These are phyloP conservation scores for Hypoxylon sp. DNA, from an alignment of 2,329 filamentous ascomycete species.

Conservation along the genomic window DNA sequence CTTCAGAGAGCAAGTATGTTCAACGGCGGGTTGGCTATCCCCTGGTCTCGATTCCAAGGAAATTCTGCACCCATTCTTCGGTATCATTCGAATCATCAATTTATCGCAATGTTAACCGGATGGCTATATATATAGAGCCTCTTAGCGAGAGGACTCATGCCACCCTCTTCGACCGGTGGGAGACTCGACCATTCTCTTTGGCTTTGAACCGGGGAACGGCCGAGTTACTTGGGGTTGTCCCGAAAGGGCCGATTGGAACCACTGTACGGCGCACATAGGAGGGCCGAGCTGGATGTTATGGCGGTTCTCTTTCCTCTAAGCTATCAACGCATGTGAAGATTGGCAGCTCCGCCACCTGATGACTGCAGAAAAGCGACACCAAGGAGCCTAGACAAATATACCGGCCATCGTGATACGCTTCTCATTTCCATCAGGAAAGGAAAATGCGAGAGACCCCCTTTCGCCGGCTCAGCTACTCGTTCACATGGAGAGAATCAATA, in stretches of 20 bases:
- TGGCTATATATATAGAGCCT: not conserved
- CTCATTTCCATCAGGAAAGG: not conserved
- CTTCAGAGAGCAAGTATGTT: not conserved
- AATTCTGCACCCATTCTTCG: not conserved
- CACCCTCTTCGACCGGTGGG: slow-evolving; percentile 9
- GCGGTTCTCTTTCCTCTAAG: not conserved
- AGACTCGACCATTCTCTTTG: not conserved
- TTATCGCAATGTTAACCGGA: slow-evolving; percentile 1
- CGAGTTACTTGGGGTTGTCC: not conserved
- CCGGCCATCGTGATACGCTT: not conserved
- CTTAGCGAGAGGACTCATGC: not conserved
- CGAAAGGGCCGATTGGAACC: not conserved
- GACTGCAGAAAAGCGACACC: not conserved
- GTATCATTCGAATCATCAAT: not conserved
- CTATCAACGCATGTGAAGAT: not conserved
- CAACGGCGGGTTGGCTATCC: not conserved
- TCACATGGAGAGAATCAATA: not conserved
- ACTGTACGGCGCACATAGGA: not conserved
- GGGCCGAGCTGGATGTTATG: not conserved
- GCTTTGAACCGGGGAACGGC: slow-evolving; percentile 3
- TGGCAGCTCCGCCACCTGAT: not conserved
- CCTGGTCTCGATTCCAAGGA: not conserved
- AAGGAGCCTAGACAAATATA: not conserved
- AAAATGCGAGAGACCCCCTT: not conserved
- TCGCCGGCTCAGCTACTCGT: not conserved